Evolutionary conservation across 345 rosid genomes (phyloP), one percentile per base, ranked within the genome.

Genomic region (Raphanus sativus): DNA sequence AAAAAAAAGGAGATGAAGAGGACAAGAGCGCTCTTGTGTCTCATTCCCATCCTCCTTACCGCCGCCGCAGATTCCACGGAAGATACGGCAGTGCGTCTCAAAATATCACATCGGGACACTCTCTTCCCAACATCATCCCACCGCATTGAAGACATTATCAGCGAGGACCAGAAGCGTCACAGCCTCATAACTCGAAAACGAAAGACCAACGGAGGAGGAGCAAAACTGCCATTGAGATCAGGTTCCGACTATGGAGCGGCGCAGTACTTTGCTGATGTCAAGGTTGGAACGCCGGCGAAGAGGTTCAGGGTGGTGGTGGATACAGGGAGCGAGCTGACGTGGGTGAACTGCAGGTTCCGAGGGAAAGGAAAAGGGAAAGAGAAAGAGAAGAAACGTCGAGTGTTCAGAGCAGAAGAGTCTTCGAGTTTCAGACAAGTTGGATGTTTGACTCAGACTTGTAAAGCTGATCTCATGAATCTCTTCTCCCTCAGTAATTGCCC

Each of bases 261-360:
- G 5, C 81, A 85, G 86, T 89, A 89, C 77, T 70, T 87, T 21
- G 84, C 81, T 29, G 67, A 80, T 5, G 24, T 88, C 6, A 84
- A 42, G 2, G 84, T 88, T 0, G 94, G 91, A 68, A 88, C 88
- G 1, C 94, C 94, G 55, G 76, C 88, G 3, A 84, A 88, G 75
- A 85, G 70, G 81, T 79, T 88, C 25, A 52, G 78, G 9, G 70
- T 89, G 79, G 84, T 88, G 45, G 91, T 83, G 2, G 94, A 88
- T 62, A 81, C 89, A 0, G 85, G 88, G 3, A 86, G 89, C 42
- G 89, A 85, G 40, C 73, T 89, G 30, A 88, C 90, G 17, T 88
- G 94, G 91, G 75, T 86, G 63, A 86, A 71, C 8, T 88, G 92
- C 28, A 69, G 60, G 28, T 83, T 78, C 52, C 73, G 69, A 5